Evolutionary conservation across 2,329 filamentous ascomycete species (phyloP), one percentile per base, ranked within the genome.

Genomic region (Neonectria sp.): DNA sequence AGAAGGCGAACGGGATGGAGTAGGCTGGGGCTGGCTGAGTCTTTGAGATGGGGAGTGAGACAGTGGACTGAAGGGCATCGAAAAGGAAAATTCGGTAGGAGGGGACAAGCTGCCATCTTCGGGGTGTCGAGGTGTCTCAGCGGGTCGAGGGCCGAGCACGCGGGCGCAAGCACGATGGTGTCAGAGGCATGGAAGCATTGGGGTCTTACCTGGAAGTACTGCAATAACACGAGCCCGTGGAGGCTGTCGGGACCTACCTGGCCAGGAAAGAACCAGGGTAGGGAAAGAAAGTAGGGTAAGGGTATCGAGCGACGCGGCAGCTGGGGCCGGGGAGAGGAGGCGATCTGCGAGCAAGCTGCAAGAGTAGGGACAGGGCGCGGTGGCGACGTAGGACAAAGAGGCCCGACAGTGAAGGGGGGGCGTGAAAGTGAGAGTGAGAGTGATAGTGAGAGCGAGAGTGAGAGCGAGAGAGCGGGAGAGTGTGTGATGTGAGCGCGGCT

Each of bases 281-380:
- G 71, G 64, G 63, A 65, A 60, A 52, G 60, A 56, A 69, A 60
- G 64, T 59, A 73, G 66, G 67, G 63, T 62, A 70, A 58, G 64
- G 70, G 55, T 65, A 65, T 63, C 65, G 68, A 75, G 56, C 53
- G 68, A 71, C 68, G 70, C 68, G 63, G 66, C 68, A 73, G 69
- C 69, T 66, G 69, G 71, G 69, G 70, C 71, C 67, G 72, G 68
- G 68, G 60, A 67, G 65, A 58, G 63, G 66, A 74, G 64, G 65
- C 57, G 72, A 75, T 74, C 68, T 74, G 70, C 72, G 71, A 70
- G 67, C 55, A 70, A 67, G 72, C 71, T 74, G 68, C 68, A 71
- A 73, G 71, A 70, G 68, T 72, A 72, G 69, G 63, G 61, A 56
- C 29, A 69, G 60, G 49, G 60, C 55, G 55, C 33, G 24, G 49